Conservation (phyloP, 164 flowering plant species). For the Protea cynaroides region DNA sequence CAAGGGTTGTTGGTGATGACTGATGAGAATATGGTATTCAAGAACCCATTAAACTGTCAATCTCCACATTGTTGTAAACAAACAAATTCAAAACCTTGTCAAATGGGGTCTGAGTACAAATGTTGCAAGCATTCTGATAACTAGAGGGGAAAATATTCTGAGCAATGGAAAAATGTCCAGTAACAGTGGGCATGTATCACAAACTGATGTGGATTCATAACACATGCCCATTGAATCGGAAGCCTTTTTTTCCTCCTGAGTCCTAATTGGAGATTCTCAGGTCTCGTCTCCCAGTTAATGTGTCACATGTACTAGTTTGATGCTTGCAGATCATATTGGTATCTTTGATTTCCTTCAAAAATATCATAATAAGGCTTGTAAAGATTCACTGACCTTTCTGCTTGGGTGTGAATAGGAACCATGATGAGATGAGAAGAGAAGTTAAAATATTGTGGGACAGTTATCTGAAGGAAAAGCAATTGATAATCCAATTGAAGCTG, state of each 20-base stretch:
- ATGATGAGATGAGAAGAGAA: conserved; percentile 40
- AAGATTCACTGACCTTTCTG: conserved; percentile 70
- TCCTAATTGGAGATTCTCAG: no score
- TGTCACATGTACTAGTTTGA: not conserved
- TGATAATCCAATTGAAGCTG: conserved; percentile 92
- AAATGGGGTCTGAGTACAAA: not conserved
- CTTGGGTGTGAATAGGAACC: conserved; percentile 80
- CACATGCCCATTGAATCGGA: no score
- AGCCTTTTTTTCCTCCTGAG: no score
- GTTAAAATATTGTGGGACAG: conserved; percentile 77
- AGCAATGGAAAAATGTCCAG: no score
- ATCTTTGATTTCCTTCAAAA: not conserved
- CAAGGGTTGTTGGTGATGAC: conserved; percentile 83
- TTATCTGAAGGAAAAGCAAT: conserved; percentile 93
- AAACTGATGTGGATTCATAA: no score
- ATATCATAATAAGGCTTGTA: not conserved
- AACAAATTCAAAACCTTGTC: not conserved
- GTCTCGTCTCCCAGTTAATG: no score
- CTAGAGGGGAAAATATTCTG: no score
- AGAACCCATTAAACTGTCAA: conserved; percentile 84
- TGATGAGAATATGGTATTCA: conserved; percentile 83
- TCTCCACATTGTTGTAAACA: not conserved
- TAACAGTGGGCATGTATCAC: no score
- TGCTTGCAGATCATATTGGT: not conserved
- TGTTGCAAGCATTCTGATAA: no score